Conservation (phyloP, 257 asterid genomes). For the Sherardia arvensis region DNA sequence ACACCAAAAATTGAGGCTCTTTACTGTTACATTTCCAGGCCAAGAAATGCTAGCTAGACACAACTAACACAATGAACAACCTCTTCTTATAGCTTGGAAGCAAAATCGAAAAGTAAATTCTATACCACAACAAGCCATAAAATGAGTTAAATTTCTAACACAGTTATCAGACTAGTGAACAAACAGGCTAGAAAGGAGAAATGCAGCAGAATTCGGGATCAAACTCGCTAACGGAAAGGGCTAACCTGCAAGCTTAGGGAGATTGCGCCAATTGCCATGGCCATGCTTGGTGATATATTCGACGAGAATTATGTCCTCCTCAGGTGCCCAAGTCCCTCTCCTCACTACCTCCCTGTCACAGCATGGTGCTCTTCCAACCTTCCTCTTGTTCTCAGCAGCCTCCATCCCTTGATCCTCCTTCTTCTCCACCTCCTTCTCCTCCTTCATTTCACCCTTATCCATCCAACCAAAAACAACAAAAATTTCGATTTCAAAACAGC, state of each 20-base stretch:
- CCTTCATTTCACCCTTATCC: conserved; percentile 24
- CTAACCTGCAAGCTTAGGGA: conserved; percentile 61
- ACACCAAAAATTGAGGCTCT: conserved; percentile 3
- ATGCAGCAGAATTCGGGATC: neutral
- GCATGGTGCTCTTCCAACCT: conserved; percentile 38
- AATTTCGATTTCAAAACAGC: neutral
- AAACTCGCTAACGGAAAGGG: neutral
- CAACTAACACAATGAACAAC: neutral
- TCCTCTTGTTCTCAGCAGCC: conserved; percentile 12
- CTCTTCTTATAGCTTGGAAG: neutral
- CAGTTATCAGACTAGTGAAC: no score
- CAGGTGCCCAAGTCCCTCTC: conserved; percentile 64
- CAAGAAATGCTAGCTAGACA: neutral
- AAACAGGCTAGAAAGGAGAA: neutral
- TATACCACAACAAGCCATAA: neutral
- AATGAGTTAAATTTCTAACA: neutral
- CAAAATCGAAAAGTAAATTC: neutral
- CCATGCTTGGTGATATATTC: conserved; percentile 53
- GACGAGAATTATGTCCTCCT: conserved; percentile 65
- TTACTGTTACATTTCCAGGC: neutral
- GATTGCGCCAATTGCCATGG: conserved; percentile 54
- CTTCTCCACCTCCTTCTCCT: conserved; percentile 10
- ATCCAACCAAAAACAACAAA: conserved; percentile 8
- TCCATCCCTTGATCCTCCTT: conserved; percentile 10
- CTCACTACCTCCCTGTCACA: conserved; percentile 42